A percentile compares a stretch with the other conserved stretches of the same genome.
Conservation (phyloP, 2,329 filamentous ascomycete genomes). For the Nothophaeocryptopus gaeumannii region DNA sequence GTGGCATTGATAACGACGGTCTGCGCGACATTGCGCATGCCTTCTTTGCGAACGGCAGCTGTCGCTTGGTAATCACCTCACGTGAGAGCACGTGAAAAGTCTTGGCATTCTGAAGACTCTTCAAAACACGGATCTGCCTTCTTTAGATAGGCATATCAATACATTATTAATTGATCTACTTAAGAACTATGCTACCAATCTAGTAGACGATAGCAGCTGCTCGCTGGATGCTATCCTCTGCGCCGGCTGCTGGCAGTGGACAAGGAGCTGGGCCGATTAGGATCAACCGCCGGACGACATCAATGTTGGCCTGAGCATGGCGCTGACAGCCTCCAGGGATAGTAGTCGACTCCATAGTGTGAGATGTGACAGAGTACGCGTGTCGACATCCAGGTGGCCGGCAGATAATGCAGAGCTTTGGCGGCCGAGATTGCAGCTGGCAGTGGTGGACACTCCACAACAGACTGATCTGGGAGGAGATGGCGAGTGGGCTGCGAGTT, state of each 20-base stretch:
- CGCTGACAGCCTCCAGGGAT: constrained; percentile 25
- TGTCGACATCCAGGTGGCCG: constrained; percentile 33
- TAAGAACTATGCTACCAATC: no score
- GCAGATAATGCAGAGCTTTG: constrained; percentile 32
- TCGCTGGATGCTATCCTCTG: constrained; percentile 32
- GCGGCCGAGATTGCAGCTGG: constrained; percentile 35
- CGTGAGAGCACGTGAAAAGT: no score
- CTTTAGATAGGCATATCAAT: no score
- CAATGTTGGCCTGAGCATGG: not conserved
- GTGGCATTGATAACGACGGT: constrained; percentile 38
- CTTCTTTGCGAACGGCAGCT: constrained; percentile 42
- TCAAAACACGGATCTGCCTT: no score
- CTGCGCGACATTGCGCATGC: constrained; percentile 47
- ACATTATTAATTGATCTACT: no score
- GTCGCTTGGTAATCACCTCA: no score
- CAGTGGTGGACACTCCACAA: constrained; percentile 36
- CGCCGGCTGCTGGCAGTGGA: constrained; percentile 42
- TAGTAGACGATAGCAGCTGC: no score
- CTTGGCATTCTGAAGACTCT: no score
- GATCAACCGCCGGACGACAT: constrained; percentile 45
- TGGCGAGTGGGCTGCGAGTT: constrained; percentile 10
- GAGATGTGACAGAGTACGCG: constrained; percentile 32
- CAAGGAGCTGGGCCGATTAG: constrained; percentile 49
- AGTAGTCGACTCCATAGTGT: constrained; percentile 34
- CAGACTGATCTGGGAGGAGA: constrained; percentile 17